Conservation (phyloP, 2,329 filamentous ascomycete species). For the Botrytis aclada region DNA sequence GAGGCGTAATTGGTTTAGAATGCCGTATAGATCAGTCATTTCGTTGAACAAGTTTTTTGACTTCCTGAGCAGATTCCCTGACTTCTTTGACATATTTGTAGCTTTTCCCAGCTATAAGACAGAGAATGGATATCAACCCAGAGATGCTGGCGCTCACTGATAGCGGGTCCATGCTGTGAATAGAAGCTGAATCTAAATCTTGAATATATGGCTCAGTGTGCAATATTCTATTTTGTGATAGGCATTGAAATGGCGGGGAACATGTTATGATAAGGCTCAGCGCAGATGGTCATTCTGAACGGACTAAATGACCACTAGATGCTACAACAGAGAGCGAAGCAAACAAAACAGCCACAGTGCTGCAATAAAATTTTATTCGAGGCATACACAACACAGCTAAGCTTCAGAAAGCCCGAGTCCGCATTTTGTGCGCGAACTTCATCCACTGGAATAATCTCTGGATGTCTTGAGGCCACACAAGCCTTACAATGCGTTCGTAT, state of each 20-base stretch:
- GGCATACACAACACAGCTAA: not conserved
- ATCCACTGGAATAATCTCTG: not conserved
- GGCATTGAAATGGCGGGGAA: not conserved
- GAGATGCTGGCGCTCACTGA: constrained; percentile 21
- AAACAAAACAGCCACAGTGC: not conserved
- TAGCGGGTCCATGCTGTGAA: constrained; percentile 14
- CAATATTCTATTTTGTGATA: not conserved
- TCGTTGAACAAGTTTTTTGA: constrained; percentile 17
- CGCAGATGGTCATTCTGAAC: not conserved
- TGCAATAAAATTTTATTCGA: not conserved
- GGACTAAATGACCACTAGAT: not conserved
- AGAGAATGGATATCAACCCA: constrained; percentile 17
- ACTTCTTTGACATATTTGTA: constrained; percentile 18
- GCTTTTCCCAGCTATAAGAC: constrained; percentile 3
- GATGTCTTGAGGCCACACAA: not conserved
- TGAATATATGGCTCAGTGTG: not conserved
- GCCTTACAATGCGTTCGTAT: not conserved
- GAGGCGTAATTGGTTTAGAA: not conserved
- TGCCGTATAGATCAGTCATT: not conserved
- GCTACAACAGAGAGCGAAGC: not conserved
- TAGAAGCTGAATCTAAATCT: not conserved
- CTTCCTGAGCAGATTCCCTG: not conserved
- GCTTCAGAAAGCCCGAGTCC: not conserved
- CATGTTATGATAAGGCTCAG: not conserved
- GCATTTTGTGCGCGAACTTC: not conserved